Conservation (phyloP, 352 stramenopile species). For the Phytophthora cactorum region DNA sequence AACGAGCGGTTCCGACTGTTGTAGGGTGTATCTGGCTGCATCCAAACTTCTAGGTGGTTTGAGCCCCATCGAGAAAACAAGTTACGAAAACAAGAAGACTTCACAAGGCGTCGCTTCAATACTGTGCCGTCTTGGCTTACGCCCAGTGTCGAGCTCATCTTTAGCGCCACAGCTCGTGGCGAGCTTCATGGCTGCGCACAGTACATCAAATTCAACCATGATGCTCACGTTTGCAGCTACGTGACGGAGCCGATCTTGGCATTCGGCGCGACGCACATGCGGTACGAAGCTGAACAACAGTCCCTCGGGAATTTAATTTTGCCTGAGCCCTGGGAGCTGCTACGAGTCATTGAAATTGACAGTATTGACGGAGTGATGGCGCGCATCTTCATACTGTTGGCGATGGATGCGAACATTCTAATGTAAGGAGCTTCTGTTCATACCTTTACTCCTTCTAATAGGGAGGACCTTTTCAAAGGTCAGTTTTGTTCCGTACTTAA, state of each 20-base stretch:
- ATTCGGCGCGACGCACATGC: constrained; percentile 36
- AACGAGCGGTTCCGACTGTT: too few relatives aligned
- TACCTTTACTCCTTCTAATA: too few relatives aligned
- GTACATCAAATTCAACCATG: constrained; percentile 14
- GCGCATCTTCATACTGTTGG: constrained; percentile 1
- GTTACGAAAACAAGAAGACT: background rate
- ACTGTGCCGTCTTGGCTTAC: constrained; percentile 33
- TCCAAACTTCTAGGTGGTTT: constrained; percentile 12
- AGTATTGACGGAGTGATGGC: background rate
- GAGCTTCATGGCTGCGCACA: constrained; percentile 27
- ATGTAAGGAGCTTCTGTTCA: too few relatives aligned
- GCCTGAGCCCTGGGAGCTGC: background rate
- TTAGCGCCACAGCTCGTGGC: constrained; percentile 24
- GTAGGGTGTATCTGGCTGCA: background rate
- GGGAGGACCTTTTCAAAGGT: too few relatives aligned
- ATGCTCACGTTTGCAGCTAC: constrained; percentile 27
- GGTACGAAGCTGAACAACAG: constrained; percentile 10
- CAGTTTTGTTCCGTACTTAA: too few relatives aligned
- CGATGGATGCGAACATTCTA: background rate
- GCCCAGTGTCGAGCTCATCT: constrained; percentile 8
- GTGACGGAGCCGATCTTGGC: constrained; percentile 35
- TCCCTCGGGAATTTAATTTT: background rate
- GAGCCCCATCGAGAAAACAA: background rate
- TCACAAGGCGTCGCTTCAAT: constrained; percentile 26
- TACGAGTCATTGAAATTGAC: background rate